A percentile compares a stretch with the other conserved stretches of the same genome.
phyloP scores from a whole-genome alignment of 192 early-diverging fungal genomes.

The Backusella psychrophila region DNA sequence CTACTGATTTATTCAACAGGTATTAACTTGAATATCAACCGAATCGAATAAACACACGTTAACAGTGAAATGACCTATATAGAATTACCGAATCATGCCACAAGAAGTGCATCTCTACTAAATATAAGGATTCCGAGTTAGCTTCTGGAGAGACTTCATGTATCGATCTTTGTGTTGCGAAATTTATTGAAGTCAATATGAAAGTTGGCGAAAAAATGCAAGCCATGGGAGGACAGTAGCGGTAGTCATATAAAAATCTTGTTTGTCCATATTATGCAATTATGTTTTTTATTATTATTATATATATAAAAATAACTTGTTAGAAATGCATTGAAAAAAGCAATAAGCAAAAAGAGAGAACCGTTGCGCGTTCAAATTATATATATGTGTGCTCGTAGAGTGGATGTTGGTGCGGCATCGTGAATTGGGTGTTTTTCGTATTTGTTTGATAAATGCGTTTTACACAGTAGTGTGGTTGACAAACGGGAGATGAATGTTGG shows the following conservation, averaged over 20 bases:
- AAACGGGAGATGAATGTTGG: background rate
- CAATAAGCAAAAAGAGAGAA: background rate
- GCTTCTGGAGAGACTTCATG: constrained; percentile 94
- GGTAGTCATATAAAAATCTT: background rate
- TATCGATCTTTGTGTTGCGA: constrained; percentile 85
- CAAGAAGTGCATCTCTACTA: constrained; percentile 79
- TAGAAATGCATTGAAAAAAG: background rate
- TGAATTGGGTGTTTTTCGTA: background rate
- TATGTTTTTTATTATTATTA: background rate
- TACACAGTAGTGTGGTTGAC: background rate
- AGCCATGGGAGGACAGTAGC: constrained; percentile 38
- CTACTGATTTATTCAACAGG: constrained; percentile 77
- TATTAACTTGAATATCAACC: constrained; percentile 17
- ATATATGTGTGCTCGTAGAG: too few relatives aligned
- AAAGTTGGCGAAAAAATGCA: constrained; percentile 79
- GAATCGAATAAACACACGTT: background rate
- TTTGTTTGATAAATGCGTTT: too few relatives aligned
- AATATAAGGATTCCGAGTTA: constrained; percentile 75
- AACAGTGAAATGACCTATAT: constrained; percentile 3
- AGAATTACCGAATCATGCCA: constrained; percentile 84
- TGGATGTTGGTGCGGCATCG: background rate
- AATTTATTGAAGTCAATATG: constrained; percentile 87
- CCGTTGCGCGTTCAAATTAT: background rate
- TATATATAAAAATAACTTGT: background rate
- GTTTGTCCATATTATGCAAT: background rate